A percentile compares a stretch with the other conserved stretches of the same genome.
These are phyloP conservation scores for Phytophthora hybrid DNA, from an alignment of 352 stramenopile genomes.

Conservation along the genomic window DNA sequence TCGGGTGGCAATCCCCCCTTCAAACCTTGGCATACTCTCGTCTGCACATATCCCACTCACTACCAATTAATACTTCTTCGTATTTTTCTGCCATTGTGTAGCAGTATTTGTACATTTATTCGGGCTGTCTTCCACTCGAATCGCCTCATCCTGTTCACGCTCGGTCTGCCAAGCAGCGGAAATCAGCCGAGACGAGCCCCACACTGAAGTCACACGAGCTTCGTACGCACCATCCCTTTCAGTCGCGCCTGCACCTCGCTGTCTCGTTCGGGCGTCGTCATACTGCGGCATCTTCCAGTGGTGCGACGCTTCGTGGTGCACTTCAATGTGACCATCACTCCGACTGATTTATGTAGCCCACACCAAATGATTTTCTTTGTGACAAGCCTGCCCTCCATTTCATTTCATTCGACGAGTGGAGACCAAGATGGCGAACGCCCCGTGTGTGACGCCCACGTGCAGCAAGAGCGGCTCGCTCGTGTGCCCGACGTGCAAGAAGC, in stretches of 20 bases:
- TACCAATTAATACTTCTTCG: not conserved
- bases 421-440: constrained; percentile 37
- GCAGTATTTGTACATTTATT: constrained; percentile 24
- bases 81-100: not conserved
- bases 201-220: not conserved
- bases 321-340: constrained; percentile 34
- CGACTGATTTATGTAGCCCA: constrained; percentile 6
- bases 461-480: constrained; percentile 84
- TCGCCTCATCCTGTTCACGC: constrained; percentile 20
- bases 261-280: constrained; percentile 30
- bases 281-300: constrained; percentile 39
- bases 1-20: constrained; percentile 8
- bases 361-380: constrained; percentile 18
- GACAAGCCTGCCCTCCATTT: constrained; percentile 7
- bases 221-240: constrained; percentile 4
- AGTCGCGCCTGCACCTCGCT: not conserved
- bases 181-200: not conserved
- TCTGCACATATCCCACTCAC: constrained; percentile 5
- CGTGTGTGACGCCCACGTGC: constrained; percentile 81
- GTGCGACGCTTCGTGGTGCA: constrained; percentile 17
- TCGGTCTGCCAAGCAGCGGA: constrained; percentile 5
- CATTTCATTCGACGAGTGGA: constrained; percentile 32
- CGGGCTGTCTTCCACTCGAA: constrained; percentile 27
- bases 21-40: constrained; percentile 22
- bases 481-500: constrained; percentile 93